Evolutionary conservation across 2,329 filamentous ascomycete genomes (phyloP), one percentile per base, ranked within the genome.

Genomic region (Tolypocladium capitatum): DNA sequence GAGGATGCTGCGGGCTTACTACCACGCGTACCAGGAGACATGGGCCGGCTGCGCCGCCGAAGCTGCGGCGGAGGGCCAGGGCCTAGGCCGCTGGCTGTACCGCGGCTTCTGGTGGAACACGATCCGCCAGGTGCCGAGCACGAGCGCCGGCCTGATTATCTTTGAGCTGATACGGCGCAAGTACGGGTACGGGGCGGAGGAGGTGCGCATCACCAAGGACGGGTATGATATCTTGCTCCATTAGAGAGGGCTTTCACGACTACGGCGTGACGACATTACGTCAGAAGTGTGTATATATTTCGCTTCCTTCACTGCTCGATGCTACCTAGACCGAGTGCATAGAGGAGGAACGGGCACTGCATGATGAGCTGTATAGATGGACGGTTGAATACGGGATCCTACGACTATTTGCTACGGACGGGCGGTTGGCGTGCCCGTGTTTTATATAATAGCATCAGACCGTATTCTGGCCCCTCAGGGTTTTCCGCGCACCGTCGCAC

Each of bases 81-180:
- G 75, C 1, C 70, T 83, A 61, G 60, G 71, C 21, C 70, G 67
- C 14, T 89, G 83, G 75, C 63, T 89, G 6, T 90, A 84, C 58
- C 71, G 77, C 5, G 83, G 80, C 13, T 88, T 89, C 60, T 80
- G 83, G 72, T 78, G 77, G 75, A 81, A 75, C 47, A 84, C 84
- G 1, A 74, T 88, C 46, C 71, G 82, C 5, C 84, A 88, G 63
- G 82, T 86, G 2, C 85, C 85, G 0, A 86, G 83, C 59, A 89
- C 85, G 2, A 84, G 81, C 50, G 84, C 84, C 0, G 85, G 84
- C 0, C 61, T 90, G 50, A 86, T 90, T 54, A 85, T 87, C 20
- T 90, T 90, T 60, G 85, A 90, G 65, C 60, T 90, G 41, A 79
- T 88, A 34, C 70, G 85, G 48, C 71, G 84, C 33, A 86, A 86